Evolutionary conservation across 129 eudicot species (phyloP).

Genomic region (Lactuca saligna): DNA sequence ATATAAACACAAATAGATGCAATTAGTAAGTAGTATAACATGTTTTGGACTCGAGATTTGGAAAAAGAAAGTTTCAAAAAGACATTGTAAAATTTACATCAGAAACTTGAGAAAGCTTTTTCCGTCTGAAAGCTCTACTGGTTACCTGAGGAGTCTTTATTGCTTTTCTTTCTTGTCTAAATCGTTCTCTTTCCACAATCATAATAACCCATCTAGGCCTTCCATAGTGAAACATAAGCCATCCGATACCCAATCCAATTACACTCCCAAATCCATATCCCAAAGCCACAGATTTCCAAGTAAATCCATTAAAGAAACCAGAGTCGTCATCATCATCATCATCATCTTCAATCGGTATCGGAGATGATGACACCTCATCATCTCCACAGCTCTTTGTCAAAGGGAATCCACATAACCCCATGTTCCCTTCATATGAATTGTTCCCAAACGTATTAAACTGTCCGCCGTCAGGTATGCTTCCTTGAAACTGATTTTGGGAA

Average conservation of each 20-base stretch:
- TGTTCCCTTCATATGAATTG: conserved; percentile 28
- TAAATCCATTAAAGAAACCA: conserved; percentile 29
- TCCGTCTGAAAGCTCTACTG: not conserved
- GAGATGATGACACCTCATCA: not conserved
- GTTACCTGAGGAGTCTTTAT: not conserved
- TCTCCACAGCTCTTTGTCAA: conserved; percentile 32
- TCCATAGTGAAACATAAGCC: conserved; percentile 22
- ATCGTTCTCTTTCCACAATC: conserved; percentile 31
- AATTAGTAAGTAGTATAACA: too few relatives aligned
- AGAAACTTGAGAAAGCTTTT: conserved; percentile 3
- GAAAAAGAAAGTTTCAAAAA: not conserved
- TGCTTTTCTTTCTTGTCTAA: not conserved
- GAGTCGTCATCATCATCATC: conserved; percentile 8
- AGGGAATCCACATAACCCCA: conserved; percentile 40
- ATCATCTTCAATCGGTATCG: conserved; percentile 7
- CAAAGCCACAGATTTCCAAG: conserved; percentile 33
- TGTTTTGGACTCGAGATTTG: too few relatives aligned
- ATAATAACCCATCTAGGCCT: conserved; percentile 38
- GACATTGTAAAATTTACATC: conserved; percentile 1
- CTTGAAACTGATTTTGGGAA: conserved; percentile 38
- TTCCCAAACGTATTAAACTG: conserved; percentile 34
- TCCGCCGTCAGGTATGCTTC: conserved; percentile 37
- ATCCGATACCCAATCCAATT: conserved; percentile 33
- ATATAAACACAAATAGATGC: not conserved
- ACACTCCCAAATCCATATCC: conserved; percentile 42